Base-by-base conservation (phyloP, 441 rosid genomes). In the Raphanus hybrid region DNA sequence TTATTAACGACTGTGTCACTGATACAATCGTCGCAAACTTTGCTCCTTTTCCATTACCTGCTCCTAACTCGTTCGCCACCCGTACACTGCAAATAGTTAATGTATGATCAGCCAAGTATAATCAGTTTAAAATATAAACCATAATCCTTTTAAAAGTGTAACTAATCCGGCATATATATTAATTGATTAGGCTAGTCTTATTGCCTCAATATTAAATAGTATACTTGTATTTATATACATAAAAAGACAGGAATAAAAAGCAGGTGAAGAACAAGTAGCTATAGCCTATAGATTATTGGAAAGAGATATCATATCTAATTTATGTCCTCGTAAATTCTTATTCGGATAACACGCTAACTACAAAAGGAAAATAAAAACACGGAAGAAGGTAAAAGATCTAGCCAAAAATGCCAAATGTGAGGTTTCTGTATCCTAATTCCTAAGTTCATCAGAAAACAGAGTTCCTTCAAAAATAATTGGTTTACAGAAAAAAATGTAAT, bases 61-160 rank as follows among this genome's bases (percentile, higher is more conserved):
- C 96, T 59, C 97, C 98, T 16, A 94, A 81, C 78, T 94, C 98
- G 59, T 92, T 94, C 1, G 97, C 92, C 15, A 92, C 98, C 61
- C 81, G 79, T 35, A 68, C 69, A 29, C 80, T 76, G 59, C 58
- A 60, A 9, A 29, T 15, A 14, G 9, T 59, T 52, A 2, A 48
- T n/a, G 11, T 11, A 20, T 6, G 6, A 59, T 6, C 18, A 29
- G 20, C 26, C 26, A 23, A 23, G 26, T 23, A 23, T 23, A 23
- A 23, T 23, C 26, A 23, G 26, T 23, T 23, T 23, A 23, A 23
- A 23, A 23, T 23, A 23, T 23, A 23, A 23, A 23, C 26, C 26
- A 23, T 29, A 29, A 29, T 29, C 34, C 1, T 43, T 43, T 43
- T 39, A 8, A 39, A 10, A 43, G 50, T 43, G n/a, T 10, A 43